Conservation (phyloP, 257 asterid species). For the Echium plantagineum region DNA sequence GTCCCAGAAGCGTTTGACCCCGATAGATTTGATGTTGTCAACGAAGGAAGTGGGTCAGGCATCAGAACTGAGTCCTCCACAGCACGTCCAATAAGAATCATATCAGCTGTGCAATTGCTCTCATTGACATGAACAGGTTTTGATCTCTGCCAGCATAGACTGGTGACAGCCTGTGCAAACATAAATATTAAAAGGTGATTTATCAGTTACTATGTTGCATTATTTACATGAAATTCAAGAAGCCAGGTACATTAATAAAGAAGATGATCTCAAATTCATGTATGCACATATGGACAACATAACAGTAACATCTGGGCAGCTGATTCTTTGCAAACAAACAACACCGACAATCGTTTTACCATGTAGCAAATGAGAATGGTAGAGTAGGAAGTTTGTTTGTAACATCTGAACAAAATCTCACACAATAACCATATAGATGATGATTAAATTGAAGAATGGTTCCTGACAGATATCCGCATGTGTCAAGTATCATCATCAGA, state of each 20-base stretch:
- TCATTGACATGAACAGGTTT: slow-evolving; percentile 59
- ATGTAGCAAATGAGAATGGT: neutral
- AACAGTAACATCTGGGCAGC: neutral
- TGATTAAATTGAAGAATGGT: neutral
- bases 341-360: neutral
- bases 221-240: neutral
- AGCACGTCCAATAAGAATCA: slow-evolving; percentile 74
- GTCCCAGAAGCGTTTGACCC: slow-evolving; percentile 44
- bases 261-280: neutral
- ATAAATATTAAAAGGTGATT: slow-evolving; percentile 7
- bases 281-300: neutral
- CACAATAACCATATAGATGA: neutral
- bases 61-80: slow-evolving; percentile 79
- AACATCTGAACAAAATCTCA: neutral
- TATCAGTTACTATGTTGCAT: neutral
- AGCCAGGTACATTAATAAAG: neutral
- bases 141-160: slow-evolving; percentile 93
- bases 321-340: neutral
- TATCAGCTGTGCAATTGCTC: slow-evolving; percentile 57
- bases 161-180: slow-evolving; percentile 69
- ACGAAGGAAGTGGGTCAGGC: slow-evolving; percentile 97
- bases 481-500: neutral
- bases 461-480: neutral
- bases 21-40: slow-evolving; percentile 50
- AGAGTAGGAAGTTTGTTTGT: neutral